Evolutionary conservation across 1,284 basidiomycete genomes (phyloP).

Genomic region (Pseudozyma flocculosa): DNA sequence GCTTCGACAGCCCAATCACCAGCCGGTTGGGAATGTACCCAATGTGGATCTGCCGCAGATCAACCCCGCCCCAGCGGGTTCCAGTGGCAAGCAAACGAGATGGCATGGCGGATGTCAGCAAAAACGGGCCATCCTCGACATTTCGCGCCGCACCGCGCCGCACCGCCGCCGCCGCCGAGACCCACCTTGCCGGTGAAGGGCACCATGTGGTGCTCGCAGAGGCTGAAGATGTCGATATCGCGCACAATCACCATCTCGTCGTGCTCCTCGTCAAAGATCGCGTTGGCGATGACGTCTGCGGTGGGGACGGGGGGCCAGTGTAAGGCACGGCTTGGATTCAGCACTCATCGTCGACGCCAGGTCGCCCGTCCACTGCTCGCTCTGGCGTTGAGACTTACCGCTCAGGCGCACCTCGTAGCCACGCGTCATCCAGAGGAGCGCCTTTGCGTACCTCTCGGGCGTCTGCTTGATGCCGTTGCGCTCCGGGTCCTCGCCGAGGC

Average conservation of each 20-base stretch:
- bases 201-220: constrained; percentile 98
- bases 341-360: too few relatives aligned
- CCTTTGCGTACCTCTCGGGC: constrained; percentile 93
- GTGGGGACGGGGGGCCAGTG: background rate
- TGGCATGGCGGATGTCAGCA: too few relatives aligned
- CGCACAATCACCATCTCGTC: constrained; percentile 99
- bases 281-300: constrained; percentile 94
- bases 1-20: constrained; percentile 94
- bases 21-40: constrained; percentile 96
- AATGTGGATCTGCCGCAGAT: constrained; percentile 45
- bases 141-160: too few relatives aligned
- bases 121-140: too few relatives aligned
- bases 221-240: constrained; percentile 93
- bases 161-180: too few relatives aligned
- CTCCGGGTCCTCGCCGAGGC: constrained; percentile 96
- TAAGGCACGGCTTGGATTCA: background rate
- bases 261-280: constrained; percentile 97
- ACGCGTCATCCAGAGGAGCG: constrained; percentile 97
- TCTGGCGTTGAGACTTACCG: constrained; percentile 63
- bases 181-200: constrained; percentile 95
- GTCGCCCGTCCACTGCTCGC: background rate
- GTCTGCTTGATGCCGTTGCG: constrained; percentile 87
- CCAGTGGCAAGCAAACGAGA: background rate
- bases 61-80: background rate
- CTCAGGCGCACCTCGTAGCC: constrained; percentile 93